A percentile compares a stretch with the other conserved stretches of the same genome.
These are phyloP conservation scores for Tolypocladium capitatum DNA, from an alignment of 2,329 filamentous ascomycete genomes.

Conservation along the genomic window DNA sequence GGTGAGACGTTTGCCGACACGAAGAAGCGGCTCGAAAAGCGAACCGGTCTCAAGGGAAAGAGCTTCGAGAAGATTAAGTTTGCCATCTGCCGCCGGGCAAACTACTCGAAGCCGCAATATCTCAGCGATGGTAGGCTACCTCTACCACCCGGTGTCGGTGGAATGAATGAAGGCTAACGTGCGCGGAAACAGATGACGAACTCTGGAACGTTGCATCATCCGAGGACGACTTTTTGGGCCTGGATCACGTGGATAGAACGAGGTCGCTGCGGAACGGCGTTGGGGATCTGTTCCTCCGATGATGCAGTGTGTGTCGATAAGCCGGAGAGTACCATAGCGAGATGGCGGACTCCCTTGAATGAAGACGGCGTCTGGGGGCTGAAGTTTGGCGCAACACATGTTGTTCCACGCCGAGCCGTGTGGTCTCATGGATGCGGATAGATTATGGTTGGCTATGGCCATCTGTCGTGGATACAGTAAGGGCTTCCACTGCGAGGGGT, in stretches of 20 bases:
- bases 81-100: constrained; percentile 58
- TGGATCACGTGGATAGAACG: constrained; percentile 53
- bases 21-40: constrained; percentile 84
- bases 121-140: constrained; percentile 66
- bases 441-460: neutral
- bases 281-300: constrained; percentile 45
- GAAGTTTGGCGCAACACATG: neutral
- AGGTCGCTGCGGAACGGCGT: constrained; percentile 44
- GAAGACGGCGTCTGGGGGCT: constrained; percentile 1
- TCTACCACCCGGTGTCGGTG: neutral
- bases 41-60: constrained; percentile 93
- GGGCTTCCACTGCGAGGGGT: neutral
- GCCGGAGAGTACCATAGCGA: neutral
- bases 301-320: neutral
- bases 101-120: constrained; percentile 68
- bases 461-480: neutral
- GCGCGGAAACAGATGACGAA: constrained; percentile 35
- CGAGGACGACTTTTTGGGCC: constrained; percentile 49
- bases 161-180: neutral
- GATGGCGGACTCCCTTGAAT: neutral
- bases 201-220: constrained; percentile 37
- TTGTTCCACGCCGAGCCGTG: neutral
- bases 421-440: neutral
- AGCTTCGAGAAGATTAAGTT: constrained; percentile 98
- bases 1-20: constrained; percentile 82